These are phyloP conservation scores for Canariomyces notabilis DNA, from an alignment of 2,329 filamentous ascomycete species.

Conservation along the genomic window DNA sequence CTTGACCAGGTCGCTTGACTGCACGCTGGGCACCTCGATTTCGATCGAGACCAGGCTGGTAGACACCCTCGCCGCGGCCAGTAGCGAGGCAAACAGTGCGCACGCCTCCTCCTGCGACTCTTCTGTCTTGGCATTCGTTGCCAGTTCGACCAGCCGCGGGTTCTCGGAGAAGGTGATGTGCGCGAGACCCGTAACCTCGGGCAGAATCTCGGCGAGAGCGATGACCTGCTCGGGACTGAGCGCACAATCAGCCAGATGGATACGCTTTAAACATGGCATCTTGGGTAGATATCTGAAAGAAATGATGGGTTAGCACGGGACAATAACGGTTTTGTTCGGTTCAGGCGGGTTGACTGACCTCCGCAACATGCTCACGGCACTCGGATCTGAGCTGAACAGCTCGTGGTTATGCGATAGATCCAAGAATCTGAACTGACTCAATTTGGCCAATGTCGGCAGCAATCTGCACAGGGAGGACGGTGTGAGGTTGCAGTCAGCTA, in stretches of 20 bases:
- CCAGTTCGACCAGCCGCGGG: slow-evolving; percentile 61
- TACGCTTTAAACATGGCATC: slow-evolving; percentile 69
- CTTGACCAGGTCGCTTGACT: slow-evolving; percentile 86
- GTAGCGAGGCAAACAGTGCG: slow-evolving; percentile 84
- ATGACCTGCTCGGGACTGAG: slow-evolving; percentile 86
- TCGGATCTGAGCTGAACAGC: slow-evolving; percentile 70
- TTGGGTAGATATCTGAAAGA: slow-evolving; percentile 68
- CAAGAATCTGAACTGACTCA: slow-evolving; percentile 77
- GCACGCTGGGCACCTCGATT: slow-evolving; percentile 76
- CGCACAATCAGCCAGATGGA: slow-evolving; percentile 80
- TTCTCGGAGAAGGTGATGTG: slow-evolving; percentile 89
- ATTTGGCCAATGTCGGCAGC: slow-evolving; percentile 64
- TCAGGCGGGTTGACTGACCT: slow-evolving; percentile 48
- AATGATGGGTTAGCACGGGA: slow-evolving; percentile 12
- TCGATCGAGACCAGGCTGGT: slow-evolving; percentile 82
- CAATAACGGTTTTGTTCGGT: no score
- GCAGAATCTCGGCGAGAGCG: slow-evolving; percentile 81
- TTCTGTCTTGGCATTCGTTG: slow-evolving; percentile 71
- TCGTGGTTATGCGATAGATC: slow-evolving; percentile 86
- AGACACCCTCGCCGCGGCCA: slow-evolving; percentile 81
- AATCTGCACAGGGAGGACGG: slow-evolving; percentile 68
- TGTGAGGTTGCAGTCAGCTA: slow-evolving; percentile 79
- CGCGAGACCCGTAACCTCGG: slow-evolving; percentile 74
- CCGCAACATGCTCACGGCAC: slow-evolving; percentile 67
- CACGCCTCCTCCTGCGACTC: slow-evolving; percentile 86